Base-by-base conservation (phyloP, 2,329 filamentous ascomycete species). In the Neobulgaria alba region DNA sequence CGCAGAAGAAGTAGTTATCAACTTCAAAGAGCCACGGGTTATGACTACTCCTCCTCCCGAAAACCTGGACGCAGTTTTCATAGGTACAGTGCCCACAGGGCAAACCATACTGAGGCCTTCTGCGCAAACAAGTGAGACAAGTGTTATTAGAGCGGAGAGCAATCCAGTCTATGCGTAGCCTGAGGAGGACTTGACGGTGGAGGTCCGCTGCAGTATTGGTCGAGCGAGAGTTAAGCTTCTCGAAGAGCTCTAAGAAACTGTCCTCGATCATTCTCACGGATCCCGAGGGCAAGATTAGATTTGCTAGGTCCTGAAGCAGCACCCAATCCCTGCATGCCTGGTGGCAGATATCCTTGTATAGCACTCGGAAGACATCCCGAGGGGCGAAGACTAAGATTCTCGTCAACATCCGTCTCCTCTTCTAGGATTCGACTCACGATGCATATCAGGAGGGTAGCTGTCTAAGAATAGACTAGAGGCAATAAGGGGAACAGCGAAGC, bases 31-130 rank as follows among this genome's bases (percentile, higher is more conserved):
- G 46, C 43, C 56, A 47, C 16, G 49, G 46, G 35, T 52, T 35
- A 19, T 23, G 14, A 16, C 9, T 14, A 14, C 39, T 47, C 30
- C 29, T 38, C 12, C 42, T 31, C 3, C 58, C 54, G 43, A 55
- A 57, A 15, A 46, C 56, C 26, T 50, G 43, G 16, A 62, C 43
- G 46, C 57, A 65, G 9, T 42, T 50, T 36, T 65, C 48, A 41
- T 55, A 65, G n/a, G 64, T 45, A 5, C 49, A 45, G 46, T 65
- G 58, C 5, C 57, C 51, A 43, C 56, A 65, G 18, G 45, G 49
- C 2, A 64, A 44, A 9, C 36, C 2, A 21, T 45, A 46, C 29
- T 26, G 32, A 19, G 42, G 50, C 17, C 33, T 49, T 17, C 23
- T n/a, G n/a, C n/a, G n/a, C n/a, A n/a, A n/a, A n/a, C n/a, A n/a